phyloP scores from a whole-genome alignment of 441 rosid species.

The Viola pubescens region DNA sequence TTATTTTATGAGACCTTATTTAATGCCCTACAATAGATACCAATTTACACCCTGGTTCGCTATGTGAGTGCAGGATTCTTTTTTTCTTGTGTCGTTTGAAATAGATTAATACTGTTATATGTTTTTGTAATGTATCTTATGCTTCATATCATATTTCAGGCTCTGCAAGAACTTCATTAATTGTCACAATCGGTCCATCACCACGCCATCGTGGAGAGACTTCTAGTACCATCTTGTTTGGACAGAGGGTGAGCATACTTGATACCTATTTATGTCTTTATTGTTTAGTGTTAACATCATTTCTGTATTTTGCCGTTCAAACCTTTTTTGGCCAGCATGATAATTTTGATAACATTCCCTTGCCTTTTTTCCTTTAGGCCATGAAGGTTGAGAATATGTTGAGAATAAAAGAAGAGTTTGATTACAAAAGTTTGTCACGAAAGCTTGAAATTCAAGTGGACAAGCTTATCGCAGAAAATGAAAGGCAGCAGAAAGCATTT shows the following conservation, averaged over 20 bases:
- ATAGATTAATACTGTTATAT: background rate
- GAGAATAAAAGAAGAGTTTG: conserved; percentile 96
- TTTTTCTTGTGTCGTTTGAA: background rate
- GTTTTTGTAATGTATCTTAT: background rate
- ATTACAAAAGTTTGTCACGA: conserved; percentile 90
- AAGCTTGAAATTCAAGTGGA: conserved; percentile 89
- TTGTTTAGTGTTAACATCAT: background rate
- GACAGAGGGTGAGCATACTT: conserved; percentile 68
- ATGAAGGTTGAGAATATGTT: conserved; percentile 99
- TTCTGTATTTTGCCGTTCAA: background rate
- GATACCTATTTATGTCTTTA: background rate
- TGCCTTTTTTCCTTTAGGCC: conserved; percentile 44
- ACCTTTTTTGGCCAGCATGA: background rate
- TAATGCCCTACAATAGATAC: conserved; percentile 1
- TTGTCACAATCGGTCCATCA: conserved; percentile 96
- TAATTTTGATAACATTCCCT: background rate
- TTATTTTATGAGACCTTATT: background rate
- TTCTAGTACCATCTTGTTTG: conserved; percentile 93
- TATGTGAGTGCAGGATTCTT: background rate
- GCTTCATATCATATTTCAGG: conserved; percentile 41
- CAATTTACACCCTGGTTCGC: too few species aligned
- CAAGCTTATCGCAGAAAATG: conserved; percentile 86
- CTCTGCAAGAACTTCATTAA: conserved; percentile 89
- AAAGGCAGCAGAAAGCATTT: conserved; percentile 83
- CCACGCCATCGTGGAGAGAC: conserved; percentile 99